phyloP scores from a whole-genome alignment of 2,329 filamentous ascomycete genomes.

The Talaromyces funiculosus region DNA sequence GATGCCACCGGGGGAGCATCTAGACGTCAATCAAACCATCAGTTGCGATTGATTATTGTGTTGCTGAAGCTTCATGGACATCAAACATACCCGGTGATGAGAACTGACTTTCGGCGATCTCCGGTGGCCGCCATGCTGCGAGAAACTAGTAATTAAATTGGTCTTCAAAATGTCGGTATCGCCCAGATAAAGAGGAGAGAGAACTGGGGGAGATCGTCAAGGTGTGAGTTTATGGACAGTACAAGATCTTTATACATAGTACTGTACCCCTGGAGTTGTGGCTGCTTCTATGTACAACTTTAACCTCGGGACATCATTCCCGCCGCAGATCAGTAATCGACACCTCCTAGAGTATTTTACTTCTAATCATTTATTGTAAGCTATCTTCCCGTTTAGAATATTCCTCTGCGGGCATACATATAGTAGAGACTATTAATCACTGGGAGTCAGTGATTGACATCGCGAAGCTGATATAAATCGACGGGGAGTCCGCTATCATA shows the following conservation, averaged over 20 bases:
- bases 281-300: neutral
- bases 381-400: neutral
- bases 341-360: neutral
- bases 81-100: slow-evolving; percentile 38
- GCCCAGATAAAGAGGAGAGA: neutral
- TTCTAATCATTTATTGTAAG: neutral
- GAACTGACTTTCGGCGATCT: slow-evolving; percentile 34
- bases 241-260: neutral
- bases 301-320: no score
- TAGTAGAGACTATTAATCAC: neutral
- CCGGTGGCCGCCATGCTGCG: slow-evolving; percentile 20
- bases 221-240: neutral
- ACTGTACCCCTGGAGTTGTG: neutral
- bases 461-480: neutral
- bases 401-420: no score
- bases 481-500: neutral
- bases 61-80: neutral
- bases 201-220: neutral
- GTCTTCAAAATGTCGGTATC: neutral
- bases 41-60: neutral
- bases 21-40: slow-evolving; percentile 15
- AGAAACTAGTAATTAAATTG: slow-evolving; percentile 1
- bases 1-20: slow-evolving; percentile 52
- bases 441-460: neutral
- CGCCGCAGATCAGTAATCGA: no score